Evolutionary conservation across 2,329 filamentous ascomycete genomes (phyloP), one percentile per base, ranked within the genome.

Genomic region (Aureobasidium lini): DNA sequence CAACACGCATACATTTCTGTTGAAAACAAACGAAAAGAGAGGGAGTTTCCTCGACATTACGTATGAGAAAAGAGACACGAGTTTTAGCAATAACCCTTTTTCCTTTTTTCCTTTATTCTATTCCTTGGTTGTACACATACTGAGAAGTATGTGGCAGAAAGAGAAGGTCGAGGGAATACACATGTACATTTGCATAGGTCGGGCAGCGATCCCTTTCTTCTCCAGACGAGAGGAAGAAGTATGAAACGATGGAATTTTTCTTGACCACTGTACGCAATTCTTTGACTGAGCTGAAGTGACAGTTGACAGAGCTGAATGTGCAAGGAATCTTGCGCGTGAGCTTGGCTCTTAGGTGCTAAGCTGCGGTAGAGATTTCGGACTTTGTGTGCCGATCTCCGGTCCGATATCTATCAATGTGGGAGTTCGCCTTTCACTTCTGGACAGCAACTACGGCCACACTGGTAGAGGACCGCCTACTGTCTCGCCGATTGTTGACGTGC

Each of bases 101-200:
- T 34, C 9, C 9, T 34, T 48, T 18, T 13, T 23, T 23, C 23
- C 2, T 23, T 34, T 48, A 29, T 48, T 32, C 43, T 15, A 31
- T 31, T 32, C 28, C 7, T 18, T 16, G 44, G 13, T 18, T 9
- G 29, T 23, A 23, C 23, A 23, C 44, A 34, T 18, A 34, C 29
- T 16, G 3, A 34, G 29, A 23, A 34, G 44, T 48, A 32, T 34
- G 29, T 16, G 28, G 29, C 8, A 49, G 31, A n/a, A 28, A 3
- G 32, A 34, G 31, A 7, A 18, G 7, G 29, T 8, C 13, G 31
- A 48, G 31, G 13, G 16, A 15, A 36, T 34, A 34, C 31, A 48
- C 29, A 49, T 49, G 47, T 49, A 49, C 47, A 49, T 49, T 49
- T 49, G 47, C 47, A 49, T 49, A 37, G 47, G 32, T 37, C 13